A percentile compares a stretch with the other conserved stretches of the same genome.
phyloP scores from a whole-genome alignment of 495 filamentous ascomycete genomes.

The Daldinia concentrica region DNA sequence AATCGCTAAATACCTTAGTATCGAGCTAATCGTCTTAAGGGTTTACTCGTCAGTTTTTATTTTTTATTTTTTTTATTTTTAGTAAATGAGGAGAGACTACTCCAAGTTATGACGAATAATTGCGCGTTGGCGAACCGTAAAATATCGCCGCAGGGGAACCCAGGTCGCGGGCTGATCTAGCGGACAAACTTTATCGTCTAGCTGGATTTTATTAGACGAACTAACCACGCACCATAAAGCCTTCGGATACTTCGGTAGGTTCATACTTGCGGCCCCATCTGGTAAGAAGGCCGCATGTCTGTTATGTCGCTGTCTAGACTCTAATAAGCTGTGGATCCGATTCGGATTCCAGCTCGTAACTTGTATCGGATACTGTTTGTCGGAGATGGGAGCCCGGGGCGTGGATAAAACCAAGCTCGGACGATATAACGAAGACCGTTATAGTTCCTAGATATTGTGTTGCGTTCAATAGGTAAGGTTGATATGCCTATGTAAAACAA shows the following conservation, averaged over 20 bases:
- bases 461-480: not conserved
- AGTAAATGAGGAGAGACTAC: too few relatives aligned
- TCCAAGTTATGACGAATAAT: slow-evolving; percentile 26
- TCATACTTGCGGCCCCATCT: not conserved
- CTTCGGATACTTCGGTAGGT: not conserved
- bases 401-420: not conserved
- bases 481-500: not conserved
- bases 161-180: slow-evolving; percentile 18
- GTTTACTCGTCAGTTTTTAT: not conserved
- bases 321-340: too few relatives aligned
- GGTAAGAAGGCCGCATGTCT: too few relatives aligned
- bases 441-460: not conserved
- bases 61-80: not conserved
- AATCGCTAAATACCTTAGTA: not conserved
- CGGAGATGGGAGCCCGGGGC: not conserved
- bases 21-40: not conserved
- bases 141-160: slow-evolving; percentile 14
- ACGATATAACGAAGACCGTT: not conserved
- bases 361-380: too few relatives aligned
- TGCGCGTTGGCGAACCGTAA: slow-evolving; percentile 13
- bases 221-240: not conserved
- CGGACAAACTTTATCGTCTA: slow-evolving; percentile 8
- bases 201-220: slow-evolving; percentile 3
- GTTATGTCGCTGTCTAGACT: too few relatives aligned
- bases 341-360: too few relatives aligned